Conservation (phyloP, 2,329 filamentous ascomycete genomes). For the Claviceps sp. region DNA sequence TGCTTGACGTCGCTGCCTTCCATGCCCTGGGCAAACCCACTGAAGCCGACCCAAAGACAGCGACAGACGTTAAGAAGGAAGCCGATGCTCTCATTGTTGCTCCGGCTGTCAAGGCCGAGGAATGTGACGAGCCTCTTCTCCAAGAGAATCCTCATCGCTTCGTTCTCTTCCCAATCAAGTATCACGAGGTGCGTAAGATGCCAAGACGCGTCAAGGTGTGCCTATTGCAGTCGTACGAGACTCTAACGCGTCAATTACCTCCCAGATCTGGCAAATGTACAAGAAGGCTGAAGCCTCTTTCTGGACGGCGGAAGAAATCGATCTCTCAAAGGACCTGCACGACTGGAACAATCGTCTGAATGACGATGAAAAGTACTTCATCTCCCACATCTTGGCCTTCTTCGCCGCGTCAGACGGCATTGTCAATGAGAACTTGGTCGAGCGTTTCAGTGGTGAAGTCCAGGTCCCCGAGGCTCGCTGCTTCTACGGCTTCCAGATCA, state of each 20-base stretch:
- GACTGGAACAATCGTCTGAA: constrained; percentile 98
- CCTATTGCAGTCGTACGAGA: neutral
- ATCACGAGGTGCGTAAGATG: constrained; percentile 77
- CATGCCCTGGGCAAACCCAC: constrained; percentile 40
- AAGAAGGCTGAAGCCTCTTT: constrained; percentile 99
- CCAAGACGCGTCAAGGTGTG: constrained; percentile 56
- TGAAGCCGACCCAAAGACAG: constrained; percentile 47
- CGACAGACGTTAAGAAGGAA: constrained; percentile 26
- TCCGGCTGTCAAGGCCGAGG: constrained; percentile 48
- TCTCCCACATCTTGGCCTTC: constrained; percentile 97
- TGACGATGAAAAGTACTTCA: constrained; percentile 94
- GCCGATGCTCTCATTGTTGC: constrained; percentile 27
- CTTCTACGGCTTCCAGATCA: constrained; percentile 99
- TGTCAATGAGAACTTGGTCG: constrained; percentile 97
- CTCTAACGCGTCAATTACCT: constrained; percentile 3
- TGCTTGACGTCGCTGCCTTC: constrained; percentile 36
- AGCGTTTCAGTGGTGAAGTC: constrained; percentile 94
- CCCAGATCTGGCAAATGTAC: constrained; percentile 99
- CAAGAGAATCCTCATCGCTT: constrained; percentile 94
- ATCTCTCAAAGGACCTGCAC: constrained; percentile 95
- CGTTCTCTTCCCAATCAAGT: constrained; percentile 97
- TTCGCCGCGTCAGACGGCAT: constrained; percentile 98
- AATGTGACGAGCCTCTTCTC: constrained; percentile 78
- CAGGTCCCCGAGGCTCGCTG: constrained; percentile 96
- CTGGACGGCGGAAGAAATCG: constrained; percentile 99